Conservation (phyloP, 441 rosid species). For the Pelargonium myrrhifolium region DNA sequence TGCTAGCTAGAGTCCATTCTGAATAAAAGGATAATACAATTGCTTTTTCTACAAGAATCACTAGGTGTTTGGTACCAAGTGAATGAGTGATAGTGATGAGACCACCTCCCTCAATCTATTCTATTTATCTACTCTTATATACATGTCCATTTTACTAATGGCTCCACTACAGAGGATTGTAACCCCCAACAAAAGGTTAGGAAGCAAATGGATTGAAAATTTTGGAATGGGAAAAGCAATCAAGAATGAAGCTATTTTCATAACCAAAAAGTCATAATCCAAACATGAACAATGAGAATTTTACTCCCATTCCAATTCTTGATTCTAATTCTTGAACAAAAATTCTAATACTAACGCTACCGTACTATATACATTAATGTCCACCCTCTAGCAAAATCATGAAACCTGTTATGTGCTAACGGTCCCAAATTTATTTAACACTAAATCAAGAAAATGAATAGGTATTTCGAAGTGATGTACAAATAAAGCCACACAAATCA, state of each 20-base stretch:
- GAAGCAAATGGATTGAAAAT: no score
- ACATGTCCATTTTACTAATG: no score
- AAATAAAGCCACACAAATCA: not conserved
- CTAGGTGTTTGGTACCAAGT: no score
- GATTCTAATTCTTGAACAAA: not conserved
- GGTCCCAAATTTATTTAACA: not conserved
- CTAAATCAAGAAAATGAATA: not conserved
- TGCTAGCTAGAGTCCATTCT: not conserved
- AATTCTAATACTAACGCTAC: no score
- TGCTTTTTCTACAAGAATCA: not conserved
- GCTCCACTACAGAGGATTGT: not conserved
- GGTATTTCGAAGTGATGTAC: not conserved
- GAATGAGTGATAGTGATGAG: no score
- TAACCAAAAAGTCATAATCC: no score
- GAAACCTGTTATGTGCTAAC: not conserved
- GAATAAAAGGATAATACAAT: not conserved
- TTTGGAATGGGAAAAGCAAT: no score
- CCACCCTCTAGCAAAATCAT: not conserved
- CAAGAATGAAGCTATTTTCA: no score
- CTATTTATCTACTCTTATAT: no score
- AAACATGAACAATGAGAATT: not conserved
- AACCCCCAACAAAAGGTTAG: not conserved
- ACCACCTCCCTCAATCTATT: no score
- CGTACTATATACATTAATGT: not conserved
- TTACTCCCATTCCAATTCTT: not conserved